phyloP scores from a whole-genome alignment of 371 early-diverging fungal species.

The Zancudomyces culisetae region DNA sequence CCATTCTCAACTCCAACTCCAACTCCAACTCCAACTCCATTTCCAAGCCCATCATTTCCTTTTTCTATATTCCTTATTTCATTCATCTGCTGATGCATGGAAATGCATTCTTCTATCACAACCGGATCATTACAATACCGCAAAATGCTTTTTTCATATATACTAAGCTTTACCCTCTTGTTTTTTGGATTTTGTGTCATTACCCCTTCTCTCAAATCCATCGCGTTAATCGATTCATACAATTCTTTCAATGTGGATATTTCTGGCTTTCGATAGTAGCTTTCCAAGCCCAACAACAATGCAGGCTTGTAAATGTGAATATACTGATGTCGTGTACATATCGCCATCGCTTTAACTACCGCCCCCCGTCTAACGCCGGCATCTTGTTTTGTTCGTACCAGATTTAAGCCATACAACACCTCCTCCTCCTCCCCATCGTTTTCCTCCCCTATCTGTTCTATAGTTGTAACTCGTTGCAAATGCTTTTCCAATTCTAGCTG shows the following conservation, averaged over 20 bases:
- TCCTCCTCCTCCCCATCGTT: slow-evolving; percentile 24
- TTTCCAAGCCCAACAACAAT: slow-evolving; percentile 71
- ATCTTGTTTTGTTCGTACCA: slow-evolving; percentile 76
- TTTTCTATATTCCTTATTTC: too few species aligned
- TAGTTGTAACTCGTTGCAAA: not conserved
- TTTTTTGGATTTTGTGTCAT: too few species aligned
- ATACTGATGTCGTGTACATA: slow-evolving; percentile 71
- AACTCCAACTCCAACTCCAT: too few species aligned
- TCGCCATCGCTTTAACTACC: slow-evolving; percentile 82
- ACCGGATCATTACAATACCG: slow-evolving; percentile 58
- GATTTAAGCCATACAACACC: slow-evolving; percentile 65
- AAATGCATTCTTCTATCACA: slow-evolving; percentile 70
- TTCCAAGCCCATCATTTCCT: too few species aligned
- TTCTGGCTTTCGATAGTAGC: slow-evolving; percentile 62
- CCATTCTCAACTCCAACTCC: too few species aligned
- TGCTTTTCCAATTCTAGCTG: slow-evolving; percentile 8
- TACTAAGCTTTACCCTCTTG: slow-evolving; percentile 53
- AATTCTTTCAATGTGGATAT: slow-evolving; percentile 55
- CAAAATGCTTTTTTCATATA: slow-evolving; percentile 53
- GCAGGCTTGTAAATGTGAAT: slow-evolving; percentile 88
- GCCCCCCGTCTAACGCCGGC: slow-evolving; percentile 41
- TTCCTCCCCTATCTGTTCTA: slow-evolving; percentile 4
- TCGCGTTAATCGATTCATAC: slow-evolving; percentile 60
- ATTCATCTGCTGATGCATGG: too few species aligned
- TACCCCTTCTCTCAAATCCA: too few species aligned